Evolutionary conservation across 202 grass and related monocot species (phyloP).

Genomic region (Hordeum pubiflorum): DNA sequence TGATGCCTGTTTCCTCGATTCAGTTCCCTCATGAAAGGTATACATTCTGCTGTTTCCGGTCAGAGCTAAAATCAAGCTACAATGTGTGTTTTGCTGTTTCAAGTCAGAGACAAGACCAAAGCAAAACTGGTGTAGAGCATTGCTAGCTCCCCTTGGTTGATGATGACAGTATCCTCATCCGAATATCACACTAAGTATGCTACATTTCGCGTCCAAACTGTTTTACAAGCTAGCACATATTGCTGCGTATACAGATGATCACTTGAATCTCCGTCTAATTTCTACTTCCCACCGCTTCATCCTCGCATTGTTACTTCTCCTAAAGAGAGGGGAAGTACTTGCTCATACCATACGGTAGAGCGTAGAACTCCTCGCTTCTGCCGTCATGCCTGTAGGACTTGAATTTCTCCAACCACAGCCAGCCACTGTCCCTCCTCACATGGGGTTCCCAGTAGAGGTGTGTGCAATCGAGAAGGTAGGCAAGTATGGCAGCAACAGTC

Average conservation of each 20-base stretch:
- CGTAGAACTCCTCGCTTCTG: constrained; percentile 86
- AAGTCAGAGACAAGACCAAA: not conserved
- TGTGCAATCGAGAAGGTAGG: constrained; percentile 72
- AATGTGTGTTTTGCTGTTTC: not conserved
- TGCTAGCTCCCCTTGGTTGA: not conserved
- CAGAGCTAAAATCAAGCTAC: not conserved
- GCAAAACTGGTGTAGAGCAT: not conserved
- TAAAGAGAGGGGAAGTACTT: constrained; percentile 90
- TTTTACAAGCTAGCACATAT: not conserved
- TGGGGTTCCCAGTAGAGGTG: constrained; percentile 48
- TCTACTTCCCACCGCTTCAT: not conserved
- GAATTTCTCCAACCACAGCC: constrained; percentile 82
- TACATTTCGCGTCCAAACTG: constrained; percentile 19
- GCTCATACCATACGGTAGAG: constrained; percentile 73
- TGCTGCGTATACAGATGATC: not conserved
- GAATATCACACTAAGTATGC: not conserved
- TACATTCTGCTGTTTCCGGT: not conserved
- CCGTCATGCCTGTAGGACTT: constrained; percentile 49
- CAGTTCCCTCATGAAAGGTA: not conserved
- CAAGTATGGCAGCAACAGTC: constrained; percentile 76
- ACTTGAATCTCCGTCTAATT: not conserved
- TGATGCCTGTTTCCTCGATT: not conserved
- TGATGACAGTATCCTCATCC: not conserved
- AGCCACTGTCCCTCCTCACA: constrained; percentile 65
- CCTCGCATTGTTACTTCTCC: not conserved